A percentile compares a stretch with the other conserved stretches of the same genome.
Evolutionary conservation across 768 basidiomycete genomes (phyloP).

Genomic region (Pleurotus sapidus): DNA sequence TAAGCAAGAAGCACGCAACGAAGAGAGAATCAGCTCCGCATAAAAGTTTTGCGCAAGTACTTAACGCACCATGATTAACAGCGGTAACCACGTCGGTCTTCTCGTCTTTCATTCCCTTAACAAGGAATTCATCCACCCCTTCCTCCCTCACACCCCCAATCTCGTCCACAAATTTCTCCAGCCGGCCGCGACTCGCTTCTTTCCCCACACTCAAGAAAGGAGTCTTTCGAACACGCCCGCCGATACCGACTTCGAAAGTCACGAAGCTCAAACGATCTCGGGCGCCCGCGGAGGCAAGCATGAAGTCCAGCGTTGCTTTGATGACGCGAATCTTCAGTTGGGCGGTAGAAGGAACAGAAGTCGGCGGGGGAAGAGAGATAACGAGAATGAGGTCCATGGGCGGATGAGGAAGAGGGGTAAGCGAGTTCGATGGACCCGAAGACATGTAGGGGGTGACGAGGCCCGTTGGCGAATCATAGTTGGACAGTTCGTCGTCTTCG

Average conservation of each 20-base stretch:
- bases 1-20: constrained; percentile 20
- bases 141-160: constrained; percentile 46
- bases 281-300: constrained; percentile 70
- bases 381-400: constrained; percentile 92
- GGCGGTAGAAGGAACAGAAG: constrained; percentile 71
- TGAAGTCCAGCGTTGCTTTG: constrained; percentile 83
- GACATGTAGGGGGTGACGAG: constrained; percentile 72
- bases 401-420: constrained; percentile 80
- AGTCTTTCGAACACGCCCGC: constrained; percentile 86
- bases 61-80: constrained; percentile 80
- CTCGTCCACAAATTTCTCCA: constrained; percentile 78
- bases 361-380: constrained; percentile 78
- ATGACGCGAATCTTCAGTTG: constrained; percentile 88
- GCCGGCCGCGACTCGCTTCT: constrained; percentile 61
- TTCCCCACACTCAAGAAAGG: constrained; percentile 82
- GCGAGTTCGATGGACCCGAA: constrained; percentile 74
- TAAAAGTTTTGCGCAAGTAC: too few relatives aligned
- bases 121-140: constrained; percentile 49
- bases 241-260: constrained; percentile 86
- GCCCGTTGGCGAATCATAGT: constrained; percentile 55
- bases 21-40: too few relatives aligned
- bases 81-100: constrained; percentile 97
- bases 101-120: constrained; percentile 81
- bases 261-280: constrained; percentile 87
- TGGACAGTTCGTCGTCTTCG: constrained; percentile 65